A percentile compares a stretch with the other conserved stretches of the same genome.
phyloP scores from a whole-genome alignment of 257 asterid genomes.

The Eucommia ulmoides region DNA sequence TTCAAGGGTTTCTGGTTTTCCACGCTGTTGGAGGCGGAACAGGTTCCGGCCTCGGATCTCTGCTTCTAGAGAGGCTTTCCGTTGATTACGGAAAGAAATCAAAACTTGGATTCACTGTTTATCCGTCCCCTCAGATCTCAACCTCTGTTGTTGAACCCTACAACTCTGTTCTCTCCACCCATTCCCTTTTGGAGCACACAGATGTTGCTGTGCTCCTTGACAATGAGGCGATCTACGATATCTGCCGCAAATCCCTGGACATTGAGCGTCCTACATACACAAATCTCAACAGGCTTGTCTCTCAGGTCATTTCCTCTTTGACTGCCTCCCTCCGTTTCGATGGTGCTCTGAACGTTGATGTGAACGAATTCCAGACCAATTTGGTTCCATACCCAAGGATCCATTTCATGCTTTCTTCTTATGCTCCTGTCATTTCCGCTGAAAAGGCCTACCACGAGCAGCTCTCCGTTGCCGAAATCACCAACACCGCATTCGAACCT shows the following conservation, averaged over 20 bases:
- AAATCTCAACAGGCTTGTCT: constrained; percentile 80
- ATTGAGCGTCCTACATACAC: constrained; percentile 95
- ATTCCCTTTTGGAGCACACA: constrained; percentile 87
- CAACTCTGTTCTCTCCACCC: constrained; percentile 87
- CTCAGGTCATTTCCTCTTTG: constrained; percentile 90
- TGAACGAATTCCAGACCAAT: constrained; percentile 92
- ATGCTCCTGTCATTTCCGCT: constrained; percentile 89
- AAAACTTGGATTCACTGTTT: constrained; percentile 39
- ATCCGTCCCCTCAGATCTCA: constrained; percentile 51
- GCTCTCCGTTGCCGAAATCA: constrained; percentile 85
- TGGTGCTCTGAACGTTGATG: constrained; percentile 90
- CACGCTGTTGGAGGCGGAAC: constrained; percentile 58
- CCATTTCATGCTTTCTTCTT: constrained; percentile 93
- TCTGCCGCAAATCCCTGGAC: constrained; percentile 89
- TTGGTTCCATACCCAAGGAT: constrained; percentile 94
- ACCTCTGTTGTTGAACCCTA: constrained; percentile 76
- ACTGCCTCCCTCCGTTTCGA: constrained; percentile 89
- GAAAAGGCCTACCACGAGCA: constrained; percentile 95
- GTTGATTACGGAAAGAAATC: constrained; percentile 48
- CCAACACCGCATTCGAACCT: constrained; percentile 95
- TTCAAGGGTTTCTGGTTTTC: constrained; percentile 45
- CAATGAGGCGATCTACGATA: constrained; percentile 69
- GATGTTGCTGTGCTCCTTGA: constrained; percentile 74
- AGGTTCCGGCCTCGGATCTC: constrained; percentile 47
- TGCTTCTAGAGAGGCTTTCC: constrained; percentile 42